A percentile compares a stretch with the other conserved stretches of the same genome.
Evolutionary conservation across 2,329 filamentous ascomycete species (phyloP).

Genomic region (Neurospora sp.): DNA sequence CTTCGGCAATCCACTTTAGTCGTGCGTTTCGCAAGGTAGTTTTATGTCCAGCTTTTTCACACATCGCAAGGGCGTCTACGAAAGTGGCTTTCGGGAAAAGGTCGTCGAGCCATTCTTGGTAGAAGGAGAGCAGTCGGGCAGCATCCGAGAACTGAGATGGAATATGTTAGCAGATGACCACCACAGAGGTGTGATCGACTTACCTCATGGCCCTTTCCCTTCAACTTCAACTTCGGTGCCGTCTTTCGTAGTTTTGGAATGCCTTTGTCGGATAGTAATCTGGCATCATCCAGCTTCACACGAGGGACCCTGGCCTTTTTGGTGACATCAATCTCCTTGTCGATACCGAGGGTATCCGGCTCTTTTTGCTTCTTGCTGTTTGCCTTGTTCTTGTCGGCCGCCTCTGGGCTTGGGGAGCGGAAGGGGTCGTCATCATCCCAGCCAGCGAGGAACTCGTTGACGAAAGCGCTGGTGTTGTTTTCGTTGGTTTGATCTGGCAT

Average conservation of each 20-base stretch:
- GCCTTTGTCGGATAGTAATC: constrained; percentile 71
- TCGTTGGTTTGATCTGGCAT: constrained; percentile 18
- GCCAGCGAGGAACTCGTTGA: constrained; percentile 68
- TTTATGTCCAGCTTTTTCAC: constrained; percentile 87
- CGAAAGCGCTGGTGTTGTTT: constrained; percentile 46
- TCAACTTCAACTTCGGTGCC: constrained; percentile 65
- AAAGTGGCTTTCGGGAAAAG: constrained; percentile 93
- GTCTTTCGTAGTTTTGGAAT: constrained; percentile 71
- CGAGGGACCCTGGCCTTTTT: constrained; percentile 63
- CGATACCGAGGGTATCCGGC: constrained; percentile 58
- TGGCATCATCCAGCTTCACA: constrained; percentile 80
- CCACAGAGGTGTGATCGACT: constrained; percentile 1
- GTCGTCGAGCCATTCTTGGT: constrained; percentile 95
- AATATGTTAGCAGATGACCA: background rate
- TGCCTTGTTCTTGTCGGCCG: constrained; percentile 19
- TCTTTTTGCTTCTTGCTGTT: constrained; percentile 37
- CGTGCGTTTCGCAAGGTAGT: constrained; percentile 66
- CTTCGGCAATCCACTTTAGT: constrained; percentile 75
- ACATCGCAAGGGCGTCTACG: constrained; percentile 75
- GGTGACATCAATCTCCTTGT: constrained; percentile 73
- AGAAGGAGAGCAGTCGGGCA: constrained; percentile 72
- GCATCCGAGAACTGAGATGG: constrained; percentile 66
- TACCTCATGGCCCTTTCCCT: constrained; percentile 91
- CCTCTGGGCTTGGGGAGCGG: constrained; percentile 32
- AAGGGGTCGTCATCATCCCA: constrained; percentile 38